A percentile compares a stretch with the other conserved stretches of the same genome.
Evolutionary conservation across 352 stramenopile genomes (phyloP).

Genomic region (Elongisporangium senticosum): DNA sequence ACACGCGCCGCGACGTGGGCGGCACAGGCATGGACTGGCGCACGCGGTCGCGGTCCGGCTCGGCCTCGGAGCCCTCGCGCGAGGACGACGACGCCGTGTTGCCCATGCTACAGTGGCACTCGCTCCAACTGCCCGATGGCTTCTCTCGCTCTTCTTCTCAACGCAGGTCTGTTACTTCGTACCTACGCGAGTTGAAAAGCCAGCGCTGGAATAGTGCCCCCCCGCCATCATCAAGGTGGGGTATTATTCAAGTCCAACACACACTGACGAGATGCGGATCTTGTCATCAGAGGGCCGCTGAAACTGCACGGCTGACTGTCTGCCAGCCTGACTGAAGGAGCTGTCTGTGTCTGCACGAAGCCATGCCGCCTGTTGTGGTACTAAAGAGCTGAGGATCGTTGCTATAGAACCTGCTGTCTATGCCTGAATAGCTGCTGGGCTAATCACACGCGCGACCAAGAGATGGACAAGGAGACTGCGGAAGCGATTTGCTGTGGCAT

Average conservation of each 20-base stretch:
- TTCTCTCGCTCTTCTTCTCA: background rate
- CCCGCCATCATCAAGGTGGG: background rate
- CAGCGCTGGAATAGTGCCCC: background rate
- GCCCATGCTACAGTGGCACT: background rate
- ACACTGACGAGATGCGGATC: too few relatives aligned
- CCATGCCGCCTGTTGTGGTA: background rate
- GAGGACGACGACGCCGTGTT: background rate
- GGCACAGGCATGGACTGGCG: background rate
- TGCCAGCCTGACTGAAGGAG: background rate
- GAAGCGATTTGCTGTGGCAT: background rate
- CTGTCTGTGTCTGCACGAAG: background rate
- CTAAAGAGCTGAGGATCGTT: background rate
- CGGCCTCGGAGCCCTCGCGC: background rate
- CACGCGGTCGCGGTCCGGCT: background rate
- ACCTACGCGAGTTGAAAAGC: background rate
- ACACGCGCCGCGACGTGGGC: background rate
- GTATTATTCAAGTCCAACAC: background rate
- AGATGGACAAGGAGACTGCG: background rate
- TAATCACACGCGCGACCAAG: background rate
- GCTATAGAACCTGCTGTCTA: background rate
- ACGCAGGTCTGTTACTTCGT: background rate
- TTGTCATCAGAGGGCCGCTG: too few relatives aligned
- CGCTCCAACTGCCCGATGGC: background rate
- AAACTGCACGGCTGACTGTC: too few relatives aligned
- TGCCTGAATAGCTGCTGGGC: background rate